Evolutionary conservation across 139 green algal species (phyloP).

Genomic region (Dunaliella primolecta): DNA sequence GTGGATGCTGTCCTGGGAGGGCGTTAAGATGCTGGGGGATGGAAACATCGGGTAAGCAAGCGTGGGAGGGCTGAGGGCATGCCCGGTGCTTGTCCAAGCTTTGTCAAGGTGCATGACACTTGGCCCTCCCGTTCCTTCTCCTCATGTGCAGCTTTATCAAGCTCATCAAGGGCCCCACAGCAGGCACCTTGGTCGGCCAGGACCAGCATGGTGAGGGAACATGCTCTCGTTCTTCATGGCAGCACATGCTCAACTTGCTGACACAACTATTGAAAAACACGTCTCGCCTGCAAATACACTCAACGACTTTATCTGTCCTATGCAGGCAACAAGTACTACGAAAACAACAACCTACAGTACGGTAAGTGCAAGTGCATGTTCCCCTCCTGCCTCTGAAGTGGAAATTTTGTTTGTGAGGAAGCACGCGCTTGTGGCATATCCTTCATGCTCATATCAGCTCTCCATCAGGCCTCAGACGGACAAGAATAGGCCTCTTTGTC

Average conservation of each 20-base stretch:
- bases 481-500: no score
- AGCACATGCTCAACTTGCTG: no score
- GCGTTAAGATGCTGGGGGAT: slow-evolving; percentile 39
- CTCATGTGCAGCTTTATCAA: slow-evolving; percentile 15
- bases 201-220: slow-evolving; percentile 30
- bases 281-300: no score
- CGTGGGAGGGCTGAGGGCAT: background rate
- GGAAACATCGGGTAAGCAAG: slow-evolving; percentile 47
- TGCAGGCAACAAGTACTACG: slow-evolving; percentile 49
- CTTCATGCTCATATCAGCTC: no score
- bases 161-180: slow-evolving; percentile 36
- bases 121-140: background rate
- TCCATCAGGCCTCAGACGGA: no score
- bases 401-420: no score
- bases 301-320: no score
- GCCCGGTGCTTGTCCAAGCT: no score
- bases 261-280: no score
- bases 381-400: background rate
- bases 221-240: no score
- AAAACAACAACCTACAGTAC: slow-evolving; percentile 41
- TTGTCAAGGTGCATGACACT: no score
- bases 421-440: no score
- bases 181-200: slow-evolving; percentile 38
- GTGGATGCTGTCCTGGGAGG: slow-evolving; percentile 5
- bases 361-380: slow-evolving; percentile 3